Evolutionary conservation across 768 basidiomycete genomes (phyloP).

Genomic region (Rhizopogon vulgaris): DNA sequence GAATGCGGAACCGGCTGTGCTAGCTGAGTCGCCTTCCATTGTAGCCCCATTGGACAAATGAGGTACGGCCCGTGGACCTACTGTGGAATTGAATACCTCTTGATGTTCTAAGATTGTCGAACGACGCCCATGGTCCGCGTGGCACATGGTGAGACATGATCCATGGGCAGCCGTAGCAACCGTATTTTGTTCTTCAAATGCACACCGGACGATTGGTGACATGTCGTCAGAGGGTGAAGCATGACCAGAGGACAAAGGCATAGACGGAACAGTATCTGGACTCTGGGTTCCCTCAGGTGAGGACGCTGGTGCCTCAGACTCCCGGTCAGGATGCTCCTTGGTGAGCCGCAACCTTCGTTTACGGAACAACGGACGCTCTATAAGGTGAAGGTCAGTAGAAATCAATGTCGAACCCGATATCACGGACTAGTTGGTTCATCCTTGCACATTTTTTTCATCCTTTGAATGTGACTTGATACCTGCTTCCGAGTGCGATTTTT

Average conservation of each 20-base stretch:
- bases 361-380: conserved; percentile 22
- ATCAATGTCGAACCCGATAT: neutral
- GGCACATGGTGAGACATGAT: neutral
- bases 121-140: neutral
- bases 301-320: neutral
- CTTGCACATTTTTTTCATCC: conserved; percentile 29
- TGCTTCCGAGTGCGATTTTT: conserved; percentile 33
- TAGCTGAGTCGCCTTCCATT: conserved; percentile 7
- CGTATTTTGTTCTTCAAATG: neutral
- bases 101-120: conserved; percentile 5
- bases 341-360: conserved; percentile 12
- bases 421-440: conserved; percentile 27
- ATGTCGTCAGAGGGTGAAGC: conserved; percentile 1
- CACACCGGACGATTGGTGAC: conserved; percentile 6
- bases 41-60: conserved; percentile 5
- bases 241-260: conserved; percentile 3
- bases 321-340: conserved; percentile 4
- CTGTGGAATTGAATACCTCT: neutral
- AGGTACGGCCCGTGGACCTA: conserved; percentile 6
- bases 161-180: neutral
- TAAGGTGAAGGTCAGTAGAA: neutral
- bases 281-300: neutral
- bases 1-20: conserved; percentile 10
- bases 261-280: conserved; percentile 5
- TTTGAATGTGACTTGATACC: conserved; percentile 34